Conservation (phyloP, 2,329 filamentous ascomycete genomes). For the Aspergillus viridinutans region DNA sequence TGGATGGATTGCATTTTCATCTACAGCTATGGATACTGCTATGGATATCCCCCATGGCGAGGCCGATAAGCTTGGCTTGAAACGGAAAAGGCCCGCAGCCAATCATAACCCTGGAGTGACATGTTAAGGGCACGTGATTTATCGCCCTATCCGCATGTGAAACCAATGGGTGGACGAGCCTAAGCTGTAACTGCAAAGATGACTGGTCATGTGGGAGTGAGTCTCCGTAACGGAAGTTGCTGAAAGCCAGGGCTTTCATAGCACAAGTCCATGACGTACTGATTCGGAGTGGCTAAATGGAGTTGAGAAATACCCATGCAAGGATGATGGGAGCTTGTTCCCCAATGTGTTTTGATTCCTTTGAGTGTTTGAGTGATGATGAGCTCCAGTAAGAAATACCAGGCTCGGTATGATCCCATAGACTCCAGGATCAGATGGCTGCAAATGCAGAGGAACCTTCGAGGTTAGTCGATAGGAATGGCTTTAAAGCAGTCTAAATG, state of each 20-base stretch:
- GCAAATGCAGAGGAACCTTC: too few species aligned
- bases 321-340: background rate
- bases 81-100: background rate
- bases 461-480: background rate
- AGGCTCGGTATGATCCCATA: background rate
- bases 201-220: background rate
- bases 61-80: background rate
- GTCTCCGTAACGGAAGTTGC: background rate
- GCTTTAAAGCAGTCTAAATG: background rate
- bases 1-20: background rate
- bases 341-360: background rate
- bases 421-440: too few species aligned
- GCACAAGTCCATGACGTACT: background rate
- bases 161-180: background rate
- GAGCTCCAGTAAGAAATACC: background rate
- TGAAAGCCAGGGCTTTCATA: background rate
- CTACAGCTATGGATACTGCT: too few species aligned
- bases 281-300: background rate
- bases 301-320: too few species aligned
- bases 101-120: conserved; percentile 9
- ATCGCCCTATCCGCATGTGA: background rate
- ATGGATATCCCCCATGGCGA: background rate
- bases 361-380: background rate
- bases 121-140: conserved; percentile 1
- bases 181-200: background rate